Evolutionary conservation across 2,329 filamentous ascomycete species (phyloP).

Genomic region (Paramyrothecium roridum): DNA sequence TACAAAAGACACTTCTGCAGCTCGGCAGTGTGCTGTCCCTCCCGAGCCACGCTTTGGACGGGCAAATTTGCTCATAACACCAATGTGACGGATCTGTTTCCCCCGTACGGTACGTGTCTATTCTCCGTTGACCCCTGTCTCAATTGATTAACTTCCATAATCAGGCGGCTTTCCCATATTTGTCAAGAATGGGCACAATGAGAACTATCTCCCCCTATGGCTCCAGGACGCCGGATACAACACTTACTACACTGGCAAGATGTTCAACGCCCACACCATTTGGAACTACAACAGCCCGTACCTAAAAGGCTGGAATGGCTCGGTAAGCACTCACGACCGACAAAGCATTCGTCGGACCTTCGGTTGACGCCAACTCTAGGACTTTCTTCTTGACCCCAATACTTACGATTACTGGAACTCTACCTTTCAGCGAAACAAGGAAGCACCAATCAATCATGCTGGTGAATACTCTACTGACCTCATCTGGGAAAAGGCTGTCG

Average conservation of each 20-base stretch:
- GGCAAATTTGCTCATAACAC: slow-evolving; percentile 68
- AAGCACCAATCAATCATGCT: slow-evolving; percentile 21
- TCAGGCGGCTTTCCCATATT: slow-evolving; percentile 44
- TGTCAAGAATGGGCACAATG: neutral
- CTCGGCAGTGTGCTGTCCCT: slow-evolving; percentile 64
- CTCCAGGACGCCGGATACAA: slow-evolving; percentile 66
- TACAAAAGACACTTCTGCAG: slow-evolving; percentile 68
- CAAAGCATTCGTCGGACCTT: neutral
- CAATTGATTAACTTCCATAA: slow-evolving; percentile 2
- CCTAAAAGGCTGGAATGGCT: slow-evolving; percentile 55
- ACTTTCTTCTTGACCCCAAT: slow-evolving; percentile 32
- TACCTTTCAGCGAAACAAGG: slow-evolving; percentile 42
- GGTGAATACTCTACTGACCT: slow-evolving; percentile 49
- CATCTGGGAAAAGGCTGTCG: slow-evolving; percentile 54
- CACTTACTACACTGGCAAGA: slow-evolving; percentile 72
- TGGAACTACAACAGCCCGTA: slow-evolving; percentile 58
- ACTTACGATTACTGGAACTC: slow-evolving; percentile 45
- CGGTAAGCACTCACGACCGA: slow-evolving; percentile 16
- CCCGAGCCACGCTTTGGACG: slow-evolving; percentile 62
- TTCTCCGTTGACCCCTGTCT: neutral
- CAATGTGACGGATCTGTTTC: slow-evolving; percentile 58
- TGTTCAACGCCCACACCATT: slow-evolving; percentile 63
- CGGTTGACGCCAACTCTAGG: slow-evolving; percentile 3
- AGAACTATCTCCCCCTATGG: slow-evolving; percentile 56
- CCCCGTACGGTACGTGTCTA: slow-evolving; percentile 44